Evolutionary conservation across 2,329 filamentous ascomycete genomes (phyloP).

Genomic region (Sarocladium kiliense): DNA sequence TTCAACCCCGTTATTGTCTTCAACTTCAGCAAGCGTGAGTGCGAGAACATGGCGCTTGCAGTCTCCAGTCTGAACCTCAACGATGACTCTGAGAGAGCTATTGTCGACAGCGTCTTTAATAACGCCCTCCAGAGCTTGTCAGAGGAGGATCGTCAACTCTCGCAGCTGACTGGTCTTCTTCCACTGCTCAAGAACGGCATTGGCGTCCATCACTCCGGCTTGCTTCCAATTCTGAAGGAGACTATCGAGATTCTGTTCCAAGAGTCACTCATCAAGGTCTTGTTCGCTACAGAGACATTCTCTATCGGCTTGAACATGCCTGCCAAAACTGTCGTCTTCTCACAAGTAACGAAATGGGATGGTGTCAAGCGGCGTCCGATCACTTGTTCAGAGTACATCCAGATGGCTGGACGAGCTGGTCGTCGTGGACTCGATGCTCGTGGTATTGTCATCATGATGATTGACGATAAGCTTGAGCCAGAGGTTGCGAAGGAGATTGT

Average conservation of each 20-base stretch:
- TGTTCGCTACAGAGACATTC: slow-evolving; percentile 98
- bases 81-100: slow-evolving; percentile 87
- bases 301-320: slow-evolving; percentile 99
- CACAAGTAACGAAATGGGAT: slow-evolving; percentile 92
- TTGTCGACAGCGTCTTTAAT: slow-evolving; percentile 91
- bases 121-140: slow-evolving; percentile 91
- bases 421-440: slow-evolving; percentile 95
- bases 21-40: slow-evolving; percentile 98
- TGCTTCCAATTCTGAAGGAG: slow-evolving; percentile 94
- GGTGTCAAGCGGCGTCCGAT: slow-evolving; percentile 75
- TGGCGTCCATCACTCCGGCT: slow-evolving; percentile 92
- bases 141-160: slow-evolving; percentile 81
- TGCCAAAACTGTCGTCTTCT: slow-evolving; percentile 98
- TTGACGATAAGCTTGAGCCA: slow-evolving; percentile 93
- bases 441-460: slow-evolving; percentile 99
- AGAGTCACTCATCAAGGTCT: slow-evolving; percentile 93
- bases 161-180: slow-evolving; percentile 86
- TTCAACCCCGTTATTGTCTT: slow-evolving; percentile 99
- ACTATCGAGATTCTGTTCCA: slow-evolving; percentile 99
- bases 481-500: slow-evolving; percentile 92
- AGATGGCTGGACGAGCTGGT: slow-evolving; percentile 97
- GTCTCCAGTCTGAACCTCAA: slow-evolving; percentile 91
- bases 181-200: slow-evolving; percentile 87
- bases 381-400: slow-evolving; percentile 93
- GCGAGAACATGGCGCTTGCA: slow-evolving; percentile 81